A percentile compares a stretch with the other conserved stretches of the same genome.
Conservation (phyloP, 768 basidiomycete species). For the Tulasnella sp. region DNA sequence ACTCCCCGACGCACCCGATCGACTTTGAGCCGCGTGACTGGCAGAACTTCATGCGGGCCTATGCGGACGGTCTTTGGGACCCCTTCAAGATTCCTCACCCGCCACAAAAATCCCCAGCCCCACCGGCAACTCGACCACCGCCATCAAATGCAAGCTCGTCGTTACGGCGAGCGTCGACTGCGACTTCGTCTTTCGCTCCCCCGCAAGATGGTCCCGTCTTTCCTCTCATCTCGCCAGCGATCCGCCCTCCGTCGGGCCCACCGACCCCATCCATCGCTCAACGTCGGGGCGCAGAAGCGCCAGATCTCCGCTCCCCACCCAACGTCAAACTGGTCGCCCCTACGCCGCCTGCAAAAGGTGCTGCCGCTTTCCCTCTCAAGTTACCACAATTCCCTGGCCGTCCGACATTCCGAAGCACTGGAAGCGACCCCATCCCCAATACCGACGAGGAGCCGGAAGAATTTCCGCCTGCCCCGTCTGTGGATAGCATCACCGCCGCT, state of each 20-base stretch:
- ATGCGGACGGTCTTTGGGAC: constrained; percentile 78
- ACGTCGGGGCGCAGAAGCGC: neutral
- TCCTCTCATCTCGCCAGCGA: neutral
- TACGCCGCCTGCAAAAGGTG: neutral
- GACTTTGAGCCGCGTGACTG: constrained; percentile 55
- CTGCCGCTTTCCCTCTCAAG: neutral
- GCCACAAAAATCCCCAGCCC: constrained; percentile 55
- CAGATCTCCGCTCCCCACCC: neutral
- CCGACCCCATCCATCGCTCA: constrained; percentile 1
- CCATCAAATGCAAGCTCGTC: constrained; percentile 36
- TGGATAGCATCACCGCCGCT: constrained; percentile 47
- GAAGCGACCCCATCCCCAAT: neutral
- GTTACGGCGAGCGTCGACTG: neutral
- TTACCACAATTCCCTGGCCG: neutral
- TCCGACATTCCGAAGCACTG: neutral
- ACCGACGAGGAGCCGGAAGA: neutral
- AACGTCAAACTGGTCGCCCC: neutral
- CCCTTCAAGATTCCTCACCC: constrained; percentile 45
- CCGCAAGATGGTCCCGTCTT: neutral
- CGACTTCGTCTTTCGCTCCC: neutral
- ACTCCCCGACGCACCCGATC: neutral
- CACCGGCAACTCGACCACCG: constrained; percentile 37
- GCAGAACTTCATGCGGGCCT: constrained; percentile 75
- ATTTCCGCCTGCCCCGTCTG: neutral
- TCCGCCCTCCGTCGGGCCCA: neutral